Conservation (phyloP, 1,284 basidiomycete species). For the Cystobasidium sp. region DNA sequence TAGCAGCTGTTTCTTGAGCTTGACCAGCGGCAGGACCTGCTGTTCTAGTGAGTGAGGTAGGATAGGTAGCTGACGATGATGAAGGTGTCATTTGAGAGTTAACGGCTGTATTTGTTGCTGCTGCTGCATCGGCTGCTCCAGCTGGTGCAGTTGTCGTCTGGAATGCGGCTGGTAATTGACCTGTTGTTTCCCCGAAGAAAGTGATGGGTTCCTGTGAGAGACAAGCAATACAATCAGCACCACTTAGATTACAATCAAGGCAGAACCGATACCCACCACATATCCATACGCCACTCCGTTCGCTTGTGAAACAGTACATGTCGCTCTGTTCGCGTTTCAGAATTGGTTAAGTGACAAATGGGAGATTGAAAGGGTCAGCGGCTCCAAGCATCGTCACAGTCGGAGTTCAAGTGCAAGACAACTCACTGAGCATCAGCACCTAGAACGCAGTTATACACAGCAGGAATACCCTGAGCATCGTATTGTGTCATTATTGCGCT, state of each 20-base stretch:
- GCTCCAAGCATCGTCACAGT: too few species aligned
- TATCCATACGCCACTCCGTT: conserved; percentile 24
- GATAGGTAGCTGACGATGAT: not conserved
- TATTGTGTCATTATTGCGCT: conserved; percentile 20
- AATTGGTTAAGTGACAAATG: not conserved
- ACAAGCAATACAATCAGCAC: not conserved
- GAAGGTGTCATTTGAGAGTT: not conserved
- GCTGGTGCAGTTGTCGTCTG: conserved; percentile 7
- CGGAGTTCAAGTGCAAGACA: not conserved
- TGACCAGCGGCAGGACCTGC: conserved; percentile 9
- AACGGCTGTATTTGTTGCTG: not conserved
- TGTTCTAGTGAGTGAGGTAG: not conserved
- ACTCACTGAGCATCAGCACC: conserved; percentile 34
- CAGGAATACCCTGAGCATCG: conserved; percentile 4
- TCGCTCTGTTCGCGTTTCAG: conserved; percentile 16
- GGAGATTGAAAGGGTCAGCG: conserved; percentile 8
- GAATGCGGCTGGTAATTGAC: conserved; percentile 22
- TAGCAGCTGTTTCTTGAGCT: conserved; percentile 17
- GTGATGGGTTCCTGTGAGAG: conserved; percentile 25
- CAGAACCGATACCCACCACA: not conserved
- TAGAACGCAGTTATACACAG: conserved; percentile 32
- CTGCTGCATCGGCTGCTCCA: not conserved
- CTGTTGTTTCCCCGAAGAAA: conserved; percentile 21
- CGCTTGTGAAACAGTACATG: conserved; percentile 25
- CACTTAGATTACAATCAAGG: not conserved